phyloP scores from a whole-genome alignment of 768 basidiomycete genomes.

The Boletus rubropictus region DNA sequence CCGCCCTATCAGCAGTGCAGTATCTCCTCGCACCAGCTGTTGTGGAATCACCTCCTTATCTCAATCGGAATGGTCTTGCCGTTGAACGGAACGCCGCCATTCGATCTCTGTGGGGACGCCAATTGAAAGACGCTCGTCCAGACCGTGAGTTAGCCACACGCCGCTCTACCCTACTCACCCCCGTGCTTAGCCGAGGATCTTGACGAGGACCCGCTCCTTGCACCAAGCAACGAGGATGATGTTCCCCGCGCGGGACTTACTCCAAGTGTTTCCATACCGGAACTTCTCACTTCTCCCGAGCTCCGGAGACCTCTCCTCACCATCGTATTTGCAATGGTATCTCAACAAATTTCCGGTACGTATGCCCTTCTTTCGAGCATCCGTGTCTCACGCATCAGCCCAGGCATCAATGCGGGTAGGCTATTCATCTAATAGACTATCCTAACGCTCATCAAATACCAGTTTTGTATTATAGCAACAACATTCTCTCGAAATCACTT shows the following conservation, averaged over 20 bases:
- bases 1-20: conserved; percentile 50
- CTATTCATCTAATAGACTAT: not conserved
- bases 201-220: conserved; percentile 26
- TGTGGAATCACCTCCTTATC: conserved; percentile 70
- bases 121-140: conserved; percentile 25
- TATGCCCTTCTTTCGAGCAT: not conserved
- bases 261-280: conserved; percentile 43
- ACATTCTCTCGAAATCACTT: conserved; percentile 74
- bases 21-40: conserved; percentile 48
- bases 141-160: conserved; percentile 15
- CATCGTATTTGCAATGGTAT: conserved; percentile 64
- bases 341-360: conserved; percentile 74
- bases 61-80: conserved; percentile 43
- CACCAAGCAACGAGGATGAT: conserved; percentile 13
- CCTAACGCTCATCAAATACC: conserved; percentile 5
- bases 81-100: conserved; percentile 45
- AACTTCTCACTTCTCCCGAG: conserved; percentile 48
- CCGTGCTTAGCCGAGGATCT: conserved; percentile 20
- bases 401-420: conserved; percentile 73
- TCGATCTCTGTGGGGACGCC: conserved; percentile 50
- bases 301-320: conserved; percentile 59
- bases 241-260: conserved; percentile 20
- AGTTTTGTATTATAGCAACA: conserved; percentile 91
- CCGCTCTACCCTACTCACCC: conserved; percentile 5
- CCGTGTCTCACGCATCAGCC: conserved; percentile 4